Conservation (phyloP, 1,284 basidiomycete species). For the Exobasidium cylindrosporum region DNA sequence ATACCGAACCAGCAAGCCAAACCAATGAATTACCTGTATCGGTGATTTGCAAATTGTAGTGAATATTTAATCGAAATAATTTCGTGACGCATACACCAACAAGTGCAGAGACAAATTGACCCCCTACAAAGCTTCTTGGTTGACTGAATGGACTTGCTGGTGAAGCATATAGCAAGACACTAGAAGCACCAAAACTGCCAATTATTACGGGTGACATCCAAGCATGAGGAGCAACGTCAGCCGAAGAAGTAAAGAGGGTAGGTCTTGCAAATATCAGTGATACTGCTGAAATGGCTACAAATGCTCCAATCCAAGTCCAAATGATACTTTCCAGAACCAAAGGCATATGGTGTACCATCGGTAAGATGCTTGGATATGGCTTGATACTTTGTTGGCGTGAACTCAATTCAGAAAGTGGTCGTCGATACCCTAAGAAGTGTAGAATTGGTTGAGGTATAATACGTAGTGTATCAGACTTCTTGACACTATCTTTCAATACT, state of each 20-base stretch:
- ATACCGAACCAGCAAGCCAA: slow-evolving; percentile 32
- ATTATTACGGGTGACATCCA: slow-evolving; percentile 37
- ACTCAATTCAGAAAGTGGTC: background rate
- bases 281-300: slow-evolving; percentile 20
- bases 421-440: slow-evolving; percentile 30
- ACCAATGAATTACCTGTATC: slow-evolving; percentile 27
- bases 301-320: slow-evolving; percentile 36
- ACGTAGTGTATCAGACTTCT: background rate
- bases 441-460: slow-evolving; percentile 26
- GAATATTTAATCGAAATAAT: slow-evolving; percentile 23
- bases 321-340: slow-evolving; percentile 30
- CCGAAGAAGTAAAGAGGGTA: slow-evolving; percentile 26
- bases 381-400: background rate
- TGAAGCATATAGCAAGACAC: slow-evolving; percentile 36
- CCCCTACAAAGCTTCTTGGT: slow-evolving; percentile 29
- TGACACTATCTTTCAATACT: too few species aligned
- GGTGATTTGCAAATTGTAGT: slow-evolving; percentile 30
- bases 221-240: slow-evolving; percentile 23
- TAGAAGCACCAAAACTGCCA: slow-evolving; percentile 37
- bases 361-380: slow-evolving; percentile 18
- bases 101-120: slow-evolving; percentile 33
- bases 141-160: slow-evolving; percentile 34
- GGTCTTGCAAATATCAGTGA: slow-evolving; percentile 29
- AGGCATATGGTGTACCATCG: slow-evolving; percentile 24
- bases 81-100: slow-evolving; percentile 30